Evolutionary conservation across 495 filamentous ascomycete genomes (phyloP), one percentile per base, ranked within the genome.

Genomic region (Hyaloscypha hepaticicola): DNA sequence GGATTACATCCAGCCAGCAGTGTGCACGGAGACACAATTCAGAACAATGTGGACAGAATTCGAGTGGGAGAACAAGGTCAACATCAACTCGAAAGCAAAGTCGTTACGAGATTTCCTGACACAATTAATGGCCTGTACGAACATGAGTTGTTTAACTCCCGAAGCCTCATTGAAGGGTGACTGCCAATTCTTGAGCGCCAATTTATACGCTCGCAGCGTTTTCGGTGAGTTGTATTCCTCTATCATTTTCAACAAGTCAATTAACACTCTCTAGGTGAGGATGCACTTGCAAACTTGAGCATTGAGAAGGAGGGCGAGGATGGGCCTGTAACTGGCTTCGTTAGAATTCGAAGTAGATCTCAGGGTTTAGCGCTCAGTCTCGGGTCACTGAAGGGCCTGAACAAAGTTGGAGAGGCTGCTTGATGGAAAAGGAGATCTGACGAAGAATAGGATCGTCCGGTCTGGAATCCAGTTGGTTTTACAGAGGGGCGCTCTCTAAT

Each of bases 61-160:
- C 66, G 96, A 99, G 77, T 99, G 96, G 96, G 96, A 99, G 82
- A 99, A 99, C 81, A 99, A 99, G 85, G 95, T 99, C 72, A 98
- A 98, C 79, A 98, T 98, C 79, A 96, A 96, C 76, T 93, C 90
- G 68, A 97, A 97, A 81, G 93, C 92, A 68, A 96, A 96, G 83
- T 89, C 81, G 29, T 81, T 99, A 59, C 85, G 96, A 53, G 93
- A 96, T 11, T 99, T 98, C 85, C 79, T 99, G 62, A 87, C 91
- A 69, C 90, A 96, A 72, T 81, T 99, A 69, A 97, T 97, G 96
- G 91, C 92, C 51, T 93, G 88, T 74, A 99, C 96, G 55, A 98
- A 98, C 74, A 99, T 99, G 96, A 93, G 88, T 70, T 98, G 96
- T 77, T 78, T 99, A 74, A 98, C 96, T 8, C 96, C 96, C 12